A percentile compares a stretch with the other conserved stretches of the same genome.
Evolutionary conservation across 2,329 filamentous ascomycete species (phyloP).

Genomic region (Diaporthe sp.): DNA sequence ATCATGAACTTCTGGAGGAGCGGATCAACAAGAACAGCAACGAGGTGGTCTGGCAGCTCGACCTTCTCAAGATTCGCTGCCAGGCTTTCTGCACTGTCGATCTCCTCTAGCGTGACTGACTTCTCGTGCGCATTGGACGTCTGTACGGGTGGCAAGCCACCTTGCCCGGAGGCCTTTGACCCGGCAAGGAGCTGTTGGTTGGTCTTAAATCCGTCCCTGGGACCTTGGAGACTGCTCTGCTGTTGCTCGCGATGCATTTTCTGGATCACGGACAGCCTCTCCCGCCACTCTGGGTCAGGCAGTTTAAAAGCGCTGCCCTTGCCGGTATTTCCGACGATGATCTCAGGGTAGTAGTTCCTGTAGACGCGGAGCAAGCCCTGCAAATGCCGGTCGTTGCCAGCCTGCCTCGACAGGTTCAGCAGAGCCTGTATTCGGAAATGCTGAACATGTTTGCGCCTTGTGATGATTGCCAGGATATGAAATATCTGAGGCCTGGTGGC

Average conservation of each 20-base stretch:
- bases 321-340: slow-evolving; percentile 80
- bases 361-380: slow-evolving; percentile 84
- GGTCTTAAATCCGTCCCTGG: slow-evolving; percentile 73
- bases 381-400: slow-evolving; percentile 79
- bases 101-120: slow-evolving; percentile 81
- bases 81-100: slow-evolving; percentile 79
- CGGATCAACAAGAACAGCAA: slow-evolving; percentile 81
- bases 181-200: slow-evolving; percentile 63
- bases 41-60: slow-evolving; percentile 85
- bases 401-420: slow-evolving; percentile 68
- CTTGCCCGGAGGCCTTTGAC: slow-evolving; percentile 62
- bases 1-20: slow-evolving; percentile 83
- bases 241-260: slow-evolving; percentile 66
- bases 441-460: slow-evolving; percentile 84
- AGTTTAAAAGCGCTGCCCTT: slow-evolving; percentile 75
- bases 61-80: slow-evolving; percentile 82
- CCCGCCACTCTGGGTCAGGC: slow-evolving; percentile 82
- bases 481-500: slow-evolving; percentile 72
- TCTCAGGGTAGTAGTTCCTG: slow-evolving; percentile 92
- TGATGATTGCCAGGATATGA: slow-evolving; percentile 84
- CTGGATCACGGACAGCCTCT: slow-evolving; percentile 77
- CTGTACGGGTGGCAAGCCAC: slow-evolving; percentile 76
- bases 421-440: slow-evolving; percentile 86
- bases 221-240: slow-evolving; percentile 55
- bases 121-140: slow-evolving; percentile 79